A percentile compares a stretch with the other conserved stretches of the same genome.
Conservation (phyloP, 371 early-diverging fungal genomes). For the Zychaea mexicana region DNA sequence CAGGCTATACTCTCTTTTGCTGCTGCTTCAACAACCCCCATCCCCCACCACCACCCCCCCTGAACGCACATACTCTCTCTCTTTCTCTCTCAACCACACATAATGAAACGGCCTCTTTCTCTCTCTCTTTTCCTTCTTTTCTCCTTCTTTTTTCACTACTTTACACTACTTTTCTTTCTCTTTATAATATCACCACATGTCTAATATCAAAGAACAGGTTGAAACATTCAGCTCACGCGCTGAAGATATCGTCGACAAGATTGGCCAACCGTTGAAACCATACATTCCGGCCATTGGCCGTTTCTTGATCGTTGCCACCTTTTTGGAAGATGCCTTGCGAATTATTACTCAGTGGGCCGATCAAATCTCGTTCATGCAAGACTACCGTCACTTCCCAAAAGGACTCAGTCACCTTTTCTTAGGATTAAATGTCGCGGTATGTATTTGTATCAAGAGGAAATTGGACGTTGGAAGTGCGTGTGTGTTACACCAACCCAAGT, state of each 20-base stretch:
- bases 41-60: background rate
- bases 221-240: slow-evolving; percentile 48
- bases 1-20: background rate
- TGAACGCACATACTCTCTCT: background rate
- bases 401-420: slow-evolving; percentile 85
- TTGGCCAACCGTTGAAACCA: slow-evolving; percentile 88
- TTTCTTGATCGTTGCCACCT: slow-evolving; percentile 92
- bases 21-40: background rate
- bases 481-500: background rate
- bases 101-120: background rate
- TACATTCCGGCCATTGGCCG: slow-evolving; percentile 89
- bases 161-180: too few relatives aligned
- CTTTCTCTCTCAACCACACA: background rate
- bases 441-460: slow-evolving; percentile 16
- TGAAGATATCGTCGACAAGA: slow-evolving; percentile 76
- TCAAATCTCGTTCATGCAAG: slow-evolving; percentile 81
- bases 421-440: slow-evolving; percentile 73
- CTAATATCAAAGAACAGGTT: slow-evolving; percentile 19
- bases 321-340: slow-evolving; percentile 92
- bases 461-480: background rate
- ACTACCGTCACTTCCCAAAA: slow-evolving; percentile 77
- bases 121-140: background rate
- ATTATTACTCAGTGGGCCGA: slow-evolving; percentile 88
- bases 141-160: background rate
- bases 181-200: slow-evolving; percentile 3